A percentile compares a stretch with the other conserved stretches of the same genome.
Evolutionary conservation across 2,329 filamentous ascomycete genomes (phyloP).

Genomic region (Aspergillus jensenii): DNA sequence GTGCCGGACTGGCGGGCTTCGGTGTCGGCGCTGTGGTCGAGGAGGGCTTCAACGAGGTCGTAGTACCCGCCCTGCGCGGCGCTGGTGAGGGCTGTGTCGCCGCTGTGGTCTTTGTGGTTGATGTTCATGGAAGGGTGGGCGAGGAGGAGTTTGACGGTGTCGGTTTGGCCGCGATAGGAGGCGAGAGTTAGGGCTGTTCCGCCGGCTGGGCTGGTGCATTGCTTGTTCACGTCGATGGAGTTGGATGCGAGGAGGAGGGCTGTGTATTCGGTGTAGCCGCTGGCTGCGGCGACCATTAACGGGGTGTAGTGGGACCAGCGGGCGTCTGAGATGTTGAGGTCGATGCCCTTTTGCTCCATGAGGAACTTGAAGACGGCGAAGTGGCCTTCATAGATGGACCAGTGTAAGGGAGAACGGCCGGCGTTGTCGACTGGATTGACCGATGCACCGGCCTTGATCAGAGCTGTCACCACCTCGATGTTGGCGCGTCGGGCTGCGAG

Average conservation of each 20-base stretch:
- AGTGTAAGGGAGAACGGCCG: neutral
- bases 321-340: neutral
- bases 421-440: conserved; percentile 2
- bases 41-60: neutral
- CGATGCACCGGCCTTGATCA: neutral
- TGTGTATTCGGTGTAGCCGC: neutral
- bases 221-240: conserved; percentile 1
- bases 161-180: neutral
- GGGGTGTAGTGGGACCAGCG: neutral
- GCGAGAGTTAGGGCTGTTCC: conserved; percentile 2
- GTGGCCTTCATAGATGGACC: neutral
- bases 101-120: neutral
- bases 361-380: neutral
- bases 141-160: neutral
- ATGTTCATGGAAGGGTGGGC: neutral
- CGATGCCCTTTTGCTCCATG: neutral
- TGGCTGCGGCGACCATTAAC: neutral
- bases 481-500: neutral
- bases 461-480: neutral
- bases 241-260: neutral
- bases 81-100: neutral
- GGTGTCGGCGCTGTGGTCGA: conserved; percentile 3
- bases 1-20: neutral
- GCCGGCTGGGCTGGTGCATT: neutral
- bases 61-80: neutral